Evolutionary conservation across 2,329 filamentous ascomycete genomes (phyloP).

Genomic region (Verruconis gallopava): DNA sequence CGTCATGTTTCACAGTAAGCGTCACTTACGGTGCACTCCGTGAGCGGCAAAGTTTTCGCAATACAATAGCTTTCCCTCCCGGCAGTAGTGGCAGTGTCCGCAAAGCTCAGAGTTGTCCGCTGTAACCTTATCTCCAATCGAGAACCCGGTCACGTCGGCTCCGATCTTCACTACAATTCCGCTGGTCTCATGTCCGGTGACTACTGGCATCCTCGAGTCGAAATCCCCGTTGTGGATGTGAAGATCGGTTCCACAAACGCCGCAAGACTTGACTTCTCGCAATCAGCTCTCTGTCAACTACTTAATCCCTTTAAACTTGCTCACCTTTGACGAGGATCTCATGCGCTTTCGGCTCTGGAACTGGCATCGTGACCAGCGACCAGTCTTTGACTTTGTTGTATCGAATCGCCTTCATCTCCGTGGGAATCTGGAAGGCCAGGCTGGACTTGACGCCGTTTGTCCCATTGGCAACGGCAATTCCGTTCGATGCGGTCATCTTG

Average conservation of each 20-base stretch:
- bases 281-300: not conserved
- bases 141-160: slow-evolving; percentile 45
- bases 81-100: slow-evolving; percentile 61
- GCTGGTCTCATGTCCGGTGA: slow-evolving; percentile 50
- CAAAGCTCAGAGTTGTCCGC: slow-evolving; percentile 54
- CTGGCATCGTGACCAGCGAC: slow-evolving; percentile 11
- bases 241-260: slow-evolving; percentile 20
- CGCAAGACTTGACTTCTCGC: slow-evolving; percentile 11
- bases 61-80: slow-evolving; percentile 51
- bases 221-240: slow-evolving; percentile 61
- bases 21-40: slow-evolving; percentile 38
- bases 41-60: slow-evolving; percentile 59
- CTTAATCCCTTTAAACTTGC: not conserved
- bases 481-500: no score
- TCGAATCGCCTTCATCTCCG: slow-evolving; percentile 11
- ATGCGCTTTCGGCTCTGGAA: slow-evolving; percentile 10
- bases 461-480: no score
- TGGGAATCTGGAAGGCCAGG: slow-evolving; percentile 3
- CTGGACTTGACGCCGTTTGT: not conserved
- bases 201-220: slow-evolving; percentile 21
- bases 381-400: slow-evolving; percentile 12
- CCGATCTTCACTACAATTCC: slow-evolving; percentile 49
- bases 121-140: slow-evolving; percentile 48
- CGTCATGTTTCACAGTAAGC: no score
- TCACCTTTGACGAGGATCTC: slow-evolving; percentile 11